phyloP scores from a whole-genome alignment of 2,329 filamentous ascomycete species.

The Nemania sp. region DNA sequence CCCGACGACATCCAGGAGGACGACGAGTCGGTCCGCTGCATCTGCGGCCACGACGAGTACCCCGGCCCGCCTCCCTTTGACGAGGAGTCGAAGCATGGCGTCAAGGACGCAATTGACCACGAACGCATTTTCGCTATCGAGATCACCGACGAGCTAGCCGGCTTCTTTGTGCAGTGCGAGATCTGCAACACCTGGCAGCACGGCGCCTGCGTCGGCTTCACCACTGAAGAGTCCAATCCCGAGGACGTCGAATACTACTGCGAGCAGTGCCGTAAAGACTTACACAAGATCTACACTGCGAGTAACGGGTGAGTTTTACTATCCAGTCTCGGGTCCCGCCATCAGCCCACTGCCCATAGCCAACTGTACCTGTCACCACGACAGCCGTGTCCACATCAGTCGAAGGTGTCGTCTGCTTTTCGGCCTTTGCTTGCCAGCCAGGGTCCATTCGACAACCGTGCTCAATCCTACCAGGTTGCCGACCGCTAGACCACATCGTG shows the following conservation, averaged over 20 bases:
- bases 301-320: constrained; percentile 74
- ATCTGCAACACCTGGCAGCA: constrained; percentile 99
- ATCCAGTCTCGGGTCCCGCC: constrained; percentile 9
- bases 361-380: not conserved
- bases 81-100: constrained; percentile 53
- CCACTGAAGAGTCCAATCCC: constrained; percentile 88
- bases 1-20: constrained; percentile 79
- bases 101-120: constrained; percentile 60
- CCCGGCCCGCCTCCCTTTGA: constrained; percentile 76
- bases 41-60: constrained; percentile 94
- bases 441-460: constrained; percentile 5
- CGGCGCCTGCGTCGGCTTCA: constrained; percentile 94
- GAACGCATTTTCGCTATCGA: constrained; percentile 63
- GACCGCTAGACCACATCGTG: constrained; percentile 6
- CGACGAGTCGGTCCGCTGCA: constrained; percentile 92
- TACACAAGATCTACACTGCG: constrained; percentile 81
- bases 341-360: not conserved
- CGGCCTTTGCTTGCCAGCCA: not conserved
- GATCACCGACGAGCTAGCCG: constrained; percentile 82
- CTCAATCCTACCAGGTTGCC: not conserved
- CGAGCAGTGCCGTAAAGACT: constrained; percentile 88
- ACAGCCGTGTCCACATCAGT: not conserved
- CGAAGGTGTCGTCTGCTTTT: not conserved
- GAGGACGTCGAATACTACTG: constrained; percentile 88
- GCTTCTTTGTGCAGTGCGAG: constrained; percentile 97